A percentile compares a stretch with the other conserved stretches of the same genome.
Evolutionary conservation across 257 asterid species (phyloP).

Genomic region (Fraxinus anomala): DNA sequence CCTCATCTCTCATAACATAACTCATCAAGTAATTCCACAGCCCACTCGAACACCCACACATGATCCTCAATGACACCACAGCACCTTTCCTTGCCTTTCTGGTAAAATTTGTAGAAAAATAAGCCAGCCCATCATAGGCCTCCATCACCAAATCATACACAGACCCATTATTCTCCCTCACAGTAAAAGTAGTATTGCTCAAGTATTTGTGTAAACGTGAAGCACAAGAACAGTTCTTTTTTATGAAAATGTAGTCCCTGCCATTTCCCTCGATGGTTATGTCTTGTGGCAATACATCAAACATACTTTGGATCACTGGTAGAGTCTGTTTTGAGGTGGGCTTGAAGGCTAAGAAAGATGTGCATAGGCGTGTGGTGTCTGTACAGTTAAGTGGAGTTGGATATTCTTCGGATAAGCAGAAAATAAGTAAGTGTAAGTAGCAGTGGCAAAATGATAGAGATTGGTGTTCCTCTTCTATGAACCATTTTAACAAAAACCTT

Average conservation of each 20-base stretch:
- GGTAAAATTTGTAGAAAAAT: constrained; percentile 65
- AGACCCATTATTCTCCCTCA: constrained; percentile 66
- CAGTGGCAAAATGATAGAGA: constrained; percentile 43
- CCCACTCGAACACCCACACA: constrained; percentile 96
- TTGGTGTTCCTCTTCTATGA: constrained; percentile 18
- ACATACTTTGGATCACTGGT: constrained; percentile 79
- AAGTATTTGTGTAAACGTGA: constrained; percentile 52
- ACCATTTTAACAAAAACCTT: constrained; percentile 40
- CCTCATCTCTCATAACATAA: constrained; percentile 85
- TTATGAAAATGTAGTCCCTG: constrained; percentile 71
- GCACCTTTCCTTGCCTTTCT: constrained; percentile 82
- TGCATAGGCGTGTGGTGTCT: constrained; percentile 74
- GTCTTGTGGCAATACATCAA: constrained; percentile 76
- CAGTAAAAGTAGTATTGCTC: constrained; percentile 79
- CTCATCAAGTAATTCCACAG: constrained; percentile 96
- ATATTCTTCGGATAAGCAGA: constrained; percentile 32
- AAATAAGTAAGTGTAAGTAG: constrained; percentile 18
- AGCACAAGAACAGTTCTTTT: constrained; percentile 92
- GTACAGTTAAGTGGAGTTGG: constrained; percentile 75
- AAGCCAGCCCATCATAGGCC: constrained; percentile 77
- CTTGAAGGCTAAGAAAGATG: constrained; percentile 85
- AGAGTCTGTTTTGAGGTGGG: constrained; percentile 62
- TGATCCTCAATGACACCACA: constrained; percentile 72
- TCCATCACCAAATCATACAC: constrained; percentile 64
- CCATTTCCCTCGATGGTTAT: constrained; percentile 78